phyloP scores from a whole-genome alignment of 2,329 filamentous ascomycete genomes.

The Hymenoscyphus repandus region DNA sequence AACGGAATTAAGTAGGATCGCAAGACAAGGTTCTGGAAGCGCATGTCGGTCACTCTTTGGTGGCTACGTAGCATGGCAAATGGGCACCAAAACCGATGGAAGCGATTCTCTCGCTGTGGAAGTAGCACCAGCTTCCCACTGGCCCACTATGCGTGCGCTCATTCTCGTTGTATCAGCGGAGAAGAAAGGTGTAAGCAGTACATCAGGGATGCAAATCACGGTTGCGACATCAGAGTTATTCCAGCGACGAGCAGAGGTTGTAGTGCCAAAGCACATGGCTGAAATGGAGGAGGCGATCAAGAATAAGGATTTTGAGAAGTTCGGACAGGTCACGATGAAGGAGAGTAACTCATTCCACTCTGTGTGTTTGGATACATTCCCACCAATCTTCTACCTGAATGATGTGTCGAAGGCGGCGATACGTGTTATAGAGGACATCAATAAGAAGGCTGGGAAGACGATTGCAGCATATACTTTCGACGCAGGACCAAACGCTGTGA shows the following conservation, averaged over 20 bases:
- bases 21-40: slow-evolving; percentile 88
- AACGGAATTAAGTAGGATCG: slow-evolving; percentile 80
- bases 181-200: slow-evolving; percentile 93
- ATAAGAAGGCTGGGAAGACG: slow-evolving; percentile 68
- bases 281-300: slow-evolving; percentile 79
- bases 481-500: slow-evolving; percentile 91
- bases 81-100: slow-evolving; percentile 70
- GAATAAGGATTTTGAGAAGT: slow-evolving; percentile 74
- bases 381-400: slow-evolving; percentile 98
- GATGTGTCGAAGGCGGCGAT: slow-evolving; percentile 86
- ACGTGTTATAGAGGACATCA: slow-evolving; percentile 83
- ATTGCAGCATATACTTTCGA: slow-evolving; percentile 97
- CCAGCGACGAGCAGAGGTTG: slow-evolving; percentile 62
- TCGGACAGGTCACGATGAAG: slow-evolving; percentile 89
- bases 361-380: slow-evolving; percentile 88
- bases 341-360: slow-evolving; percentile 98
- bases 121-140: slow-evolving; percentile 83
- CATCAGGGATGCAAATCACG: slow-evolving; percentile 94
- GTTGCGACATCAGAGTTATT: slow-evolving; percentile 90
- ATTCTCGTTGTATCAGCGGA: slow-evolving; percentile 87
- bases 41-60: slow-evolving; percentile 92
- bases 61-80: slow-evolving; percentile 93
- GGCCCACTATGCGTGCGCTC: slow-evolving; percentile 90
- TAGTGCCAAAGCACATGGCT: slow-evolving; percentile 80
- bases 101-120: slow-evolving; percentile 83